These are phyloP conservation scores for Spencermartinsiella europaea DNA, from an alignment of 805 yeast species.

Conservation along the genomic window DNA sequence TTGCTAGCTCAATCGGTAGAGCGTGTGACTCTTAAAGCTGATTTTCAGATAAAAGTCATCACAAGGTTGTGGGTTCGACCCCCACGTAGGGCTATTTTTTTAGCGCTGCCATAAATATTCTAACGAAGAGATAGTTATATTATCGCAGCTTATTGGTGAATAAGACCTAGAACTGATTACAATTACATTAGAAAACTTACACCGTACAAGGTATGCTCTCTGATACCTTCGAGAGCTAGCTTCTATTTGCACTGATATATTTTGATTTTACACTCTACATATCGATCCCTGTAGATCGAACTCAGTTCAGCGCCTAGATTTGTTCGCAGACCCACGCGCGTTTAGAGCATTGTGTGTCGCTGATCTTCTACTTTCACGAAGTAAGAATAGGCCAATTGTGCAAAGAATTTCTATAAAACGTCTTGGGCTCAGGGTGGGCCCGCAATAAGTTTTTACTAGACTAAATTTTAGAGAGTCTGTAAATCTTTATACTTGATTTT, in stretches of 20 bases:
- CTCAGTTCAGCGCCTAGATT: too few species aligned
- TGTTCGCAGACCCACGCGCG: too few species aligned
- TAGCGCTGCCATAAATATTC: too few species aligned
- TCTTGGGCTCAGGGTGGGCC: too few species aligned
- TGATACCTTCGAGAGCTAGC: too few species aligned
- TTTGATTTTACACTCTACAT: too few species aligned
- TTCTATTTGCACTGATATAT: too few species aligned
- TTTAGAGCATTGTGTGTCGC: background rate
- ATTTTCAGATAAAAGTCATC: constrained; percentile 22
- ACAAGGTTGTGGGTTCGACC: constrained; percentile 33
- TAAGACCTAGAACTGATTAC: background rate
- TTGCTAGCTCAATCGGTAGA: constrained; percentile 32
- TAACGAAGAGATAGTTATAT: background rate
- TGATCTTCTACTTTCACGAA: too few species aligned
- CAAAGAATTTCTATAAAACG: too few species aligned
- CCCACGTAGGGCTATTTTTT: constrained; percentile 30
- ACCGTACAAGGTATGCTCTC: too few species aligned
- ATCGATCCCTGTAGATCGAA: too few species aligned
- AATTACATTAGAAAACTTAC: background rate
- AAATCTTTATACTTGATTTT: background rate
- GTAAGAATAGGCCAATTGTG: too few species aligned
- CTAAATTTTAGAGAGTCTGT: background rate
- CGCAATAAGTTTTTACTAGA: background rate
- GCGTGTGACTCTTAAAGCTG: constrained; percentile 29
- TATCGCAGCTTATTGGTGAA: background rate